Percentiles rank a stretch among this genome's conserved stretches.
Evolutionary conservation across 1,139 yeast species (phyloP).

Genomic region (Pichiaceae sp.): DNA sequence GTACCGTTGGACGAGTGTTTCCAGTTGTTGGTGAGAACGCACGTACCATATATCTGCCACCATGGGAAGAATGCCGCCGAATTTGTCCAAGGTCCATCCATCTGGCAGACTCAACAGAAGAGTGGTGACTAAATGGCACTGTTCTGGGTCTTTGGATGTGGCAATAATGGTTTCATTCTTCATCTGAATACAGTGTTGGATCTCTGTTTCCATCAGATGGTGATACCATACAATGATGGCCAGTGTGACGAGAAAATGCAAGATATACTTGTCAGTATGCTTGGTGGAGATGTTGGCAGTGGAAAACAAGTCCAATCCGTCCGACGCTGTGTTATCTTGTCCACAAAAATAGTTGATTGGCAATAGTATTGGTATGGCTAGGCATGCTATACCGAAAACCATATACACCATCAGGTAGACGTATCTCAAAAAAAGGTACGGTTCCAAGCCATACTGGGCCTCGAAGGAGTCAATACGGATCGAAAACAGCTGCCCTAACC

Average conservation of each 20-base stretch:
- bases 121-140: conserved; percentile 25
- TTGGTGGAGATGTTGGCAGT: conserved; percentile 50
- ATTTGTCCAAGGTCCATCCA: conserved; percentile 25
- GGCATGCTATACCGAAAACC: conserved; percentile 39
- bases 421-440: conserved; percentile 53
- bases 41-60: conserved; percentile 44
- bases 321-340: conserved; percentile 16
- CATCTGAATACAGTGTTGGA: conserved; percentile 37
- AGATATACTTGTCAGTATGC: conserved; percentile 36
- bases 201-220: conserved; percentile 40
- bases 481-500: conserved; percentile 25
- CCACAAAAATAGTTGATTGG: conserved; percentile 48
- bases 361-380: conserved; percentile 45
- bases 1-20: conserved; percentile 26
- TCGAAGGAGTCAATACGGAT: conserved; percentile 29
- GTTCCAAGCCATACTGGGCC: conserved; percentile 49
- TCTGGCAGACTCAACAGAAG: conserved; percentile 37
- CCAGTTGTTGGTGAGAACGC: conserved; percentile 33
- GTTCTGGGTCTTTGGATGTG: conserved; percentile 6
- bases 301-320: conserved; percentile 52
- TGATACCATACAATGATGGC: conserved; percentile 48
- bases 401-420: conserved; percentile 38
- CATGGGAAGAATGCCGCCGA: conserved; percentile 24
- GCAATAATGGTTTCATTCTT: conserved; percentile 30
- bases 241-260: conserved; percentile 48